Conservation (phyloP, 495 filamentous ascomycete species). For the Xylaria acuta region DNA sequence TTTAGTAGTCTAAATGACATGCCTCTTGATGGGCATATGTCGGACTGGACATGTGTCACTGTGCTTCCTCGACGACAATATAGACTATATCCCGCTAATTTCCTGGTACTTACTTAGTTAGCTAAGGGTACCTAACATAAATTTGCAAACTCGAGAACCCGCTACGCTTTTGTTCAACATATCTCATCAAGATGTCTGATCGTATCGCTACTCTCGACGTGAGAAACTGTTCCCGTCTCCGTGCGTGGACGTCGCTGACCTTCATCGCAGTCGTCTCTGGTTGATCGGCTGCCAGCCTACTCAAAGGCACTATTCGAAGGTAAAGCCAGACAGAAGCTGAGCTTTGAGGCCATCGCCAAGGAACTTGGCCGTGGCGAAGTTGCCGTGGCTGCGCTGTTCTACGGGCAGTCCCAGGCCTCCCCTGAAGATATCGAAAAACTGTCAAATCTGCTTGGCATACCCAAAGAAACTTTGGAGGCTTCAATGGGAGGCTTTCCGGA, state of each 20-base stretch:
- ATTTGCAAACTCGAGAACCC: not conserved
- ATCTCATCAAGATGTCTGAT: conserved; percentile 40
- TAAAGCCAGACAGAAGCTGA: conserved; percentile 76
- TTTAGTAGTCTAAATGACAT: conserved; percentile 28
- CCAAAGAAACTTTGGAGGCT: conserved; percentile 59
- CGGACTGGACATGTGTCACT: not conserved
- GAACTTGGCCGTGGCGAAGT: conserved; percentile 86
- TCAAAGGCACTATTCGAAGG: conserved; percentile 80
- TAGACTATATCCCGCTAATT: not conserved
- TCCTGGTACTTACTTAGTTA: not conserved
- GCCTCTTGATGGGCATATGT: not conserved
- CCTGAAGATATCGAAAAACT: conserved; percentile 79
- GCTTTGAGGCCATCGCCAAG: conserved; percentile 80
- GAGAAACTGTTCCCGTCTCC: conserved; percentile 26
- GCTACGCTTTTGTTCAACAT: not conserved
- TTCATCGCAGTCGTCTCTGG: conserved; percentile 39
- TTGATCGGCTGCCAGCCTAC: conserved; percentile 66
- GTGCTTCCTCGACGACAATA: not conserved
- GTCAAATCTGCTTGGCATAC: conserved; percentile 68
- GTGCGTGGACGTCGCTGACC: conserved; percentile 20
- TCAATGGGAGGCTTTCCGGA: conserved; percentile 80
- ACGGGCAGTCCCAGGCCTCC: conserved; percentile 85
- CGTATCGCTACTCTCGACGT: conserved; percentile 47
- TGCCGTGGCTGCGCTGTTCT: conserved; percentile 90
- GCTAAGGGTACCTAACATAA: not conserved